Evolutionary conservation across 2,329 filamentous ascomycete genomes (phyloP).

Genomic region (Talaromyces islandicus): DNA sequence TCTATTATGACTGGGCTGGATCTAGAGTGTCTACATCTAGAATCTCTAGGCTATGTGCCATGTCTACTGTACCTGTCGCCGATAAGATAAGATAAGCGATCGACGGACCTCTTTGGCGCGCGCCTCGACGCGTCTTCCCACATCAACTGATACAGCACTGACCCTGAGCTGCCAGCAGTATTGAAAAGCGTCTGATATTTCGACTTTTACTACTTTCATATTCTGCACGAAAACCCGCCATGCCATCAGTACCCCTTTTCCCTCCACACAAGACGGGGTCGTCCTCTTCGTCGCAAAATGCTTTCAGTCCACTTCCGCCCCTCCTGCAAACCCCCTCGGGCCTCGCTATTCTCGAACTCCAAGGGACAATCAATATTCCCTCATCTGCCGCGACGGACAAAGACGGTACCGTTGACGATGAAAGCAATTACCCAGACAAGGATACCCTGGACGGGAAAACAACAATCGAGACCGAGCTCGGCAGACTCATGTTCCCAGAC

Average conservation of each 20-base stretch:
- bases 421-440: slow-evolving; percentile 17
- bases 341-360: slow-evolving; percentile 83
- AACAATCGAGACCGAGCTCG: slow-evolving; percentile 51
- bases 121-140: not conserved
- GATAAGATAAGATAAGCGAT: slow-evolving; percentile 6
- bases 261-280: slow-evolving; percentile 11
- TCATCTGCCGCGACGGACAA: slow-evolving; percentile 1
- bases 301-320: slow-evolving; percentile 62
- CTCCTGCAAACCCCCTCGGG: slow-evolving; percentile 84
- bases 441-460: not conserved
- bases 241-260: slow-evolving; percentile 40
- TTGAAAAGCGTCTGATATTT: not conserved
- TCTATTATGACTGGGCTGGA: not conserved
- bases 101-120: slow-evolving; percentile 1
- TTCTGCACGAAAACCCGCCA: slow-evolving; percentile 10
- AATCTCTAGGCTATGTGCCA: no score
- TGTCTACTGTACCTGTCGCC: no score
- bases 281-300: slow-evolving; percentile 2
- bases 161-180: no score
- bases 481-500: slow-evolving; percentile 71
- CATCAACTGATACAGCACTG: not conserved
- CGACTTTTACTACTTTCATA: not conserved
- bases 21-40: not conserved
- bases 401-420: slow-evolving; percentile 21
- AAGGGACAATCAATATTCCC: slow-evolving; percentile 81